A percentile compares a stretch with the other conserved stretches of the same genome.
phyloP scores from a whole-genome alignment of 139 green algal genomes.

The Coelastrella sp. region DNA sequence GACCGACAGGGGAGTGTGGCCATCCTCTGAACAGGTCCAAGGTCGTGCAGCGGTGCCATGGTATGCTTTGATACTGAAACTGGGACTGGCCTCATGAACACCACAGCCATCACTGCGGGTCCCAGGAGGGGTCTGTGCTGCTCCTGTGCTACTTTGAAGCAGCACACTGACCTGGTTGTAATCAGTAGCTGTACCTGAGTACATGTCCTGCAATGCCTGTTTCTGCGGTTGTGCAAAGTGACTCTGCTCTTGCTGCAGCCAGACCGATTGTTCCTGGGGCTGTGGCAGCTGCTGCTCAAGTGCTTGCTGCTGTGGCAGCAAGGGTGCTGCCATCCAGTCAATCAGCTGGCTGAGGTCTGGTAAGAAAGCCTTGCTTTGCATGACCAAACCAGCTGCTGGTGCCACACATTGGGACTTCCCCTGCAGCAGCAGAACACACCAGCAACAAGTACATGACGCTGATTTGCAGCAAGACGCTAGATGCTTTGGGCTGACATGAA shows the following conservation, averaged over 20 bases:
- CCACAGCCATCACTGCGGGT: background rate
- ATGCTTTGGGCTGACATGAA: background rate
- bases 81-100: background rate
- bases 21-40: background rate
- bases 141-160: background rate
- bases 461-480: background rate
- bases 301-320: background rate
- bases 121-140: background rate
- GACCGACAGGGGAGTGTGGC: background rate
- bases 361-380: background rate
- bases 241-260: background rate
- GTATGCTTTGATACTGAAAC: background rate
- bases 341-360: conserved; percentile 33
- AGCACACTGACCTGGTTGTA: background rate
- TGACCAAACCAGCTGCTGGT: background rate
- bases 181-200: background rate
- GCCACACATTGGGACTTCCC: conserved; percentile 30
- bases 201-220: background rate
- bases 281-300: background rate
- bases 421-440: conserved; percentile 3
- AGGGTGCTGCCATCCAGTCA: conserved; percentile 7
- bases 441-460: background rate
- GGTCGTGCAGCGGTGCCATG: background rate
- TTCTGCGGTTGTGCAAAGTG: background rate
- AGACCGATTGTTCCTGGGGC: background rate